Evolutionary conservation across 768 basidiomycete species (phyloP), one percentile per base, ranked within the genome.

Genomic region (Rhodosporidiobolus sp.): DNA sequence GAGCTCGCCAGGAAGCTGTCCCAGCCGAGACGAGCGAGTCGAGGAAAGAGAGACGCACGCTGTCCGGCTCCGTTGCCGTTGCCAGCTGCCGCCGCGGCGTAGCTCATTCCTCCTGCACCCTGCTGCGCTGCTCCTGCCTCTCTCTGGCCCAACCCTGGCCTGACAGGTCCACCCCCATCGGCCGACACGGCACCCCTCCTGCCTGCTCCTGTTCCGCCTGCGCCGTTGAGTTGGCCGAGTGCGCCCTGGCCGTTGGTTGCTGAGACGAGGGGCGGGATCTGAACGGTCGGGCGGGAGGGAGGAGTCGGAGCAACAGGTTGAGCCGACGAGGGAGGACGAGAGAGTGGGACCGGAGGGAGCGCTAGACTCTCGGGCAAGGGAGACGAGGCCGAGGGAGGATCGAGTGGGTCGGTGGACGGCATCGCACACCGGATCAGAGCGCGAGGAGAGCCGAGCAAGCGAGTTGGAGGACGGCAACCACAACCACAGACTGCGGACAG

Each of bases 181-280:
- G 45, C 55, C 20, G 30, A n/a, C 19, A 60, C 34, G 26, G 58
- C 66, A 32, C 54, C 45, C 45, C 50, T 52, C 57, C 53, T 56
- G 4, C 35, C 45, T 48, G 4, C 14, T 43, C 16, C 22, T 49
- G 38, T 7, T n/a, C 52, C 52, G 20, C 52, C 52, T 53, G 24
- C n/a, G 38, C 38, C 38, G 38, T 43, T 43, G 38, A 12, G 52
- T 8, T 53, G 52, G 3, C 24, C 24, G 38, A 43, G 38, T 43
- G 38, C 14, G 38, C 38, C 38, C 38, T 43, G 38, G 7, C 38
- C 38, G 38, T 43, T 43, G 38, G 38, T 43, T 7, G 38, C 38
- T 43, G 38, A 43, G 7, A 43, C 38, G 38, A 43, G 38, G 1
- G 59, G 60, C 20, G 46, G 60, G 49, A 62, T 62, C 48, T 34